Evolutionary conservation across 2,329 filamentous ascomycete genomes (phyloP).

Genomic region (Bipolaris cookei): DNA sequence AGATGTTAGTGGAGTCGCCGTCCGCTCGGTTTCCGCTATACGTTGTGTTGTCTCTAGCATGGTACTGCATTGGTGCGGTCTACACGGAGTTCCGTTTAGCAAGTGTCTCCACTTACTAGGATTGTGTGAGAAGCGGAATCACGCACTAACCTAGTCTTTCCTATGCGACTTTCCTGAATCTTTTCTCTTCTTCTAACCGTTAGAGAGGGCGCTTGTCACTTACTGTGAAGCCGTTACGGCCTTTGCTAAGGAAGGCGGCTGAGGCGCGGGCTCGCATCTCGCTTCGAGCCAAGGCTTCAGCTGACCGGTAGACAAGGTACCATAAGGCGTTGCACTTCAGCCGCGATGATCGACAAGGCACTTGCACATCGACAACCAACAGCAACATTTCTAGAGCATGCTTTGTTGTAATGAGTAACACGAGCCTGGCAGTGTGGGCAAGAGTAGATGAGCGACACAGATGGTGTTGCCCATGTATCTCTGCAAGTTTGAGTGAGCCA

Average conservation of each 20-base stretch:
- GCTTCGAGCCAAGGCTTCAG: constrained; percentile 1
- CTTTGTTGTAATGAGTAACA: background rate
- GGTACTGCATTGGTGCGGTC: constrained; percentile 1
- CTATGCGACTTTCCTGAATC: background rate
- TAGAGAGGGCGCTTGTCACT: background rate
- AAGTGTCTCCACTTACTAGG: background rate
- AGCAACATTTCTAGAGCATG: background rate
- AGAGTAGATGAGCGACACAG: background rate
- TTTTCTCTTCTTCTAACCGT: background rate
- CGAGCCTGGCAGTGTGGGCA: background rate
- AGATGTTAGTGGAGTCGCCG: background rate
- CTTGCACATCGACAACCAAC: background rate
- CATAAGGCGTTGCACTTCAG: background rate
- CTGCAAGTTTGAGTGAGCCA: background rate
- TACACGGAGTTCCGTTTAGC: background rate
- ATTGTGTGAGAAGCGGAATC: background rate
- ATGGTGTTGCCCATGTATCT: background rate
- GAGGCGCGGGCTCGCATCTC: background rate
- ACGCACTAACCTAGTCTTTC: background rate
- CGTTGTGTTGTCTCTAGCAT: background rate
- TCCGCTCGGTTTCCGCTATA: background rate
- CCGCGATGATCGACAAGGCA: background rate
- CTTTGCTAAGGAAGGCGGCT: constrained; percentile 1
- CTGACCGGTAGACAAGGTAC: background rate
- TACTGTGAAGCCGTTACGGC: background rate